phyloP scores from a whole-genome alignment of 306 rosid species.

The Vigna angularis region DNA sequence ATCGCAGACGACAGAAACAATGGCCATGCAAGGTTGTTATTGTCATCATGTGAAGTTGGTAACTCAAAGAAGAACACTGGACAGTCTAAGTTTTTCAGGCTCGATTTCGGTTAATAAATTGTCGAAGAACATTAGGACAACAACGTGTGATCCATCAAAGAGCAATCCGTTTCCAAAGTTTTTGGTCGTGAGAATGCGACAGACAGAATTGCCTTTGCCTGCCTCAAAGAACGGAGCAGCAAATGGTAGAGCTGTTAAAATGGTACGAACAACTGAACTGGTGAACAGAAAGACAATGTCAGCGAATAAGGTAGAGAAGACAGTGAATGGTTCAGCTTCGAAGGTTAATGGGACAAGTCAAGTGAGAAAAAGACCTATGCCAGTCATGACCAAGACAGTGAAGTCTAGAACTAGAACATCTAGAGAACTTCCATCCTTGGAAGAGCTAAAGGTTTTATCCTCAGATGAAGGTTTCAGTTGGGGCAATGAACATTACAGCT shows the following conservation, averaged over 20 bases:
- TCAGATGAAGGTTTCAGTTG: conserved; percentile 84
- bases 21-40: conserved; percentile 68
- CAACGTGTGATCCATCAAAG: conserved; percentile 33
- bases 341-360: conserved; percentile 59
- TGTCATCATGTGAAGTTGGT: conserved; percentile 50
- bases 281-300: conserved; percentile 51
- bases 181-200: conserved; percentile 58
- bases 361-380: conserved; percentile 47
- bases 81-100: conserved; percentile 62
- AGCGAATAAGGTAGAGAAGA: conserved; percentile 42
- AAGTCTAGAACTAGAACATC: conserved; percentile 47
- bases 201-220: conserved; percentile 51
- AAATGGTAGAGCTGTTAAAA: conserved; percentile 72
- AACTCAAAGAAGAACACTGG: conserved; percentile 47
- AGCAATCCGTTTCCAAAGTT: conserved; percentile 39
- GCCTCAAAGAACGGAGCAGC: conserved; percentile 51
- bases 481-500: too few species aligned
- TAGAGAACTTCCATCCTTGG: conserved; percentile 61
- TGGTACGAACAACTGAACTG: conserved; percentile 72
- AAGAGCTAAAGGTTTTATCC: conserved; percentile 69
- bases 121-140: conserved; percentile 39
- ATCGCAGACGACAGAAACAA: conserved; percentile 54
- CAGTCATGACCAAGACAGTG: conserved; percentile 49
- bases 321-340: conserved; percentile 57
- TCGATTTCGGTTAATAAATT: conserved; percentile 56